phyloP scores from a whole-genome alignment of 2,329 filamentous ascomycete species.

The Neofusicoccum sp. region DNA sequence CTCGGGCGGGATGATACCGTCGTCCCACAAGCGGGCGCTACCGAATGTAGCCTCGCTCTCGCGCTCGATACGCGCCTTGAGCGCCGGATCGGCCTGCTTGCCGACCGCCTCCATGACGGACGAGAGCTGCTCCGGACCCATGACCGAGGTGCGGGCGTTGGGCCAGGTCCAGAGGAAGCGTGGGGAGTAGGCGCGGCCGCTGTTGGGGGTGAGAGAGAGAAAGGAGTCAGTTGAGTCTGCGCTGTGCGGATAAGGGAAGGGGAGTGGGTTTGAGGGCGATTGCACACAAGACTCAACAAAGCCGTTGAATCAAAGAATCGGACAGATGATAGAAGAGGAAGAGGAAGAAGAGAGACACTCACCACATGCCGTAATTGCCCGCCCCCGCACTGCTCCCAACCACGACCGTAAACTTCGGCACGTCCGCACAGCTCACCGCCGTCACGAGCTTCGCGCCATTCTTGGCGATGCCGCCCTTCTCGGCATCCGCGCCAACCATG shows the following conservation, averaged over 20 bases:
- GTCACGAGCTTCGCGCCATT: slow-evolving; percentile 97
- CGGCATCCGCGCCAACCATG: slow-evolving; percentile 93
- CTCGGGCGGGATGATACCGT: slow-evolving; percentile 51
- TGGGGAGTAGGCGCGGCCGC: slow-evolving; percentile 87
- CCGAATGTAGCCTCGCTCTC: slow-evolving; percentile 90
- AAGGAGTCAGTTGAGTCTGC: not conserved
- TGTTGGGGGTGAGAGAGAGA: slow-evolving; percentile 23
- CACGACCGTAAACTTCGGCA: slow-evolving; percentile 95
- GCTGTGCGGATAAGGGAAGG: not conserved
- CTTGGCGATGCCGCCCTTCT: slow-evolving; percentile 94
- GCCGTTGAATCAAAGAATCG: not conserved
- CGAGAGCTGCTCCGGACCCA: slow-evolving; percentile 90
- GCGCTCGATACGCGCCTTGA: slow-evolving; percentile 80
- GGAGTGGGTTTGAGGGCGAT: slow-evolving; percentile 10
- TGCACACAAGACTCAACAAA: not conserved
- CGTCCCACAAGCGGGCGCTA: slow-evolving; percentile 81
- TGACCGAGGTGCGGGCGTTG: slow-evolving; percentile 91
- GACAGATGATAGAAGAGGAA: slow-evolving; percentile 7
- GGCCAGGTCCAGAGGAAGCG: slow-evolving; percentile 96
- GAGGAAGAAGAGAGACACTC: slow-evolving; percentile 30
- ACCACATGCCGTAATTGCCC: slow-evolving; percentile 97
- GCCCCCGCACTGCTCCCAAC: slow-evolving; percentile 91
- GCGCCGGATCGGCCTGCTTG: slow-evolving; percentile 72
- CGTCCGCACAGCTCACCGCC: slow-evolving; percentile 87
- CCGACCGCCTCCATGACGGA: slow-evolving; percentile 95